phyloP scores from a whole-genome alignment of 2,329 filamentous ascomycete genomes.

The Fusarium tanahbumbuense region DNA sequence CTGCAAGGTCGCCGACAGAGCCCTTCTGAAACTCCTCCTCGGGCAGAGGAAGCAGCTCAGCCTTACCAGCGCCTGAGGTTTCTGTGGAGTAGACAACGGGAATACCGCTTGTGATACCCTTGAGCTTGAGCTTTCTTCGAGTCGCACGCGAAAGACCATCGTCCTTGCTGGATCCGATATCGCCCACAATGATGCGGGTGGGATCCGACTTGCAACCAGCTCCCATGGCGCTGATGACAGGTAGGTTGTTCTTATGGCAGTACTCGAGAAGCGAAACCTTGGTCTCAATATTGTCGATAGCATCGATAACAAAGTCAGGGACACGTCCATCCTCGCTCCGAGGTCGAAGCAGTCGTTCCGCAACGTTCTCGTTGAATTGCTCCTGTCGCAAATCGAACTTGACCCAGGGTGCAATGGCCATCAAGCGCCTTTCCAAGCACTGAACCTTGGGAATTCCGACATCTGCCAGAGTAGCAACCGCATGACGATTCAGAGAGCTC shows the following conservation, averaged over 20 bases:
- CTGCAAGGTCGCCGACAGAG: conserved; percentile 84
- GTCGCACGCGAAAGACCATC: conserved; percentile 90
- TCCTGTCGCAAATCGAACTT: conserved; percentile 87
- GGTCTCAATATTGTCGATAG: conserved; percentile 97
- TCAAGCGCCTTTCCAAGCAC: conserved; percentile 80
- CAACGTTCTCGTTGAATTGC: conserved; percentile 78
- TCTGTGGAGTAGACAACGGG: conserved; percentile 94
- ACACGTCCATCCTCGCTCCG: conserved; percentile 71
- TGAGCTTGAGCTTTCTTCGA: conserved; percentile 78
- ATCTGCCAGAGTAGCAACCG: conserved; percentile 91
- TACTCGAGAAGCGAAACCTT: conserved; percentile 93
- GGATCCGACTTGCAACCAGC: conserved; percentile 91
- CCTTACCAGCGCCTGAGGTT: conserved; percentile 89
- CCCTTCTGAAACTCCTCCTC: conserved; percentile 92
- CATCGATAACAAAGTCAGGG: conserved; percentile 93
- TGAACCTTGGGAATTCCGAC: conserved; percentile 94
- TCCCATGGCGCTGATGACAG: conserved; percentile 94
- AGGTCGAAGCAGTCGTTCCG: conserved; percentile 72
- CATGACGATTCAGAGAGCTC: conserved; percentile 94
- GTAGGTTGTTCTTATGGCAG: conserved; percentile 80
- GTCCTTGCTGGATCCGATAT: conserved; percentile 88
- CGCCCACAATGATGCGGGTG: conserved; percentile 87
- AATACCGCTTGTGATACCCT: conserved; percentile 86
- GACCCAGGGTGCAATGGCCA: conserved; percentile 92
- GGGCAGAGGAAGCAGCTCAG: conserved; percentile 84